Base-by-base conservation (phyloP, 2,329 filamentous ascomycete genomes). In the Venturia asperata region DNA sequence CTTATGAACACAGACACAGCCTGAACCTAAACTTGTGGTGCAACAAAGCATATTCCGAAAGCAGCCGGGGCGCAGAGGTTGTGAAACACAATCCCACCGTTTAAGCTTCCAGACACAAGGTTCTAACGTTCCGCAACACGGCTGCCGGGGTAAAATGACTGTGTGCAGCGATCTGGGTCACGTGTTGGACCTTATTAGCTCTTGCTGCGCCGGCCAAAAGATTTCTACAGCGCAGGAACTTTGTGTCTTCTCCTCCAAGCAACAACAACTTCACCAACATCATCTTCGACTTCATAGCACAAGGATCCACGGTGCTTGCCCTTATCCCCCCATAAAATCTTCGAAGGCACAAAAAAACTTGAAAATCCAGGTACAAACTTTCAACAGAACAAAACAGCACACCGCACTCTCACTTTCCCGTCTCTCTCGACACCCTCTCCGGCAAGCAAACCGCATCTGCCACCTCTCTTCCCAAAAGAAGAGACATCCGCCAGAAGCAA, bases 291-390 rank as follows among this genome's bases (percentile, higher is more conserved):
- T 11, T 4, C 64, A 49, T 62, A 61, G 52, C n/a, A 64, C 47
- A 43, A 60, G 61, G 56, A 13, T 39, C 34, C 41, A 17, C 68
- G 63, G 60, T 61, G 37, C 60, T 65, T 66, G 65, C 62, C 64
- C 64, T 65, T 67, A 68, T 64, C 65, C 67, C 67, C 66, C 42
- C 67, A 68, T 64, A 70, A 70, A 70, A 70, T 60, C 63, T 62
- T 49, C 49, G 66, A 56, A 55, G 61, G 64, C 61, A 70, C 72
- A 77, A 77, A 77, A 77, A 75, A 77, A 72, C 66, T 71, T 71
- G 71, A 74, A 64, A 73, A 74, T 71, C 66, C 67, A 70, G 63
- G 72, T 77, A 75, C 73, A 67, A 63, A 24, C 39, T 62, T 62
- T 13, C 43, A 41, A 17, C 30, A 34, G 30, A 34, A 47, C 47